Evolutionary conservation across 2,329 filamentous ascomycete genomes (phyloP).

Genomic region (Curvularia verruculosa): DNA sequence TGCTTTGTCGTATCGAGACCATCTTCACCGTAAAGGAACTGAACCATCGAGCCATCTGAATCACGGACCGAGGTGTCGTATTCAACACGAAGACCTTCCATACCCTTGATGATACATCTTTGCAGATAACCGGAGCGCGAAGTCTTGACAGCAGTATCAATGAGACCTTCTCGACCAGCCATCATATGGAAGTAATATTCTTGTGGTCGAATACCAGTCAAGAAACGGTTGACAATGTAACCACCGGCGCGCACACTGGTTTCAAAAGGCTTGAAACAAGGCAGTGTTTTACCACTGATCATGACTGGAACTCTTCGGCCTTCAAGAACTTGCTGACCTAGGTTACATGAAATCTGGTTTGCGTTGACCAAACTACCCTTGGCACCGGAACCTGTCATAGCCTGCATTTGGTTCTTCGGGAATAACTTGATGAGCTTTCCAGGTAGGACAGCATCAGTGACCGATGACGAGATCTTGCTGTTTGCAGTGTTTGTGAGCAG

Average conservation of each 20-base stretch:
- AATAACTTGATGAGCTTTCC: slow-evolving; percentile 86
- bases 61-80: slow-evolving; percentile 96
- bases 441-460: slow-evolving; percentile 82
- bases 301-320: slow-evolving; percentile 93
- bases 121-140: slow-evolving; percentile 96
- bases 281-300: slow-evolving; percentile 95
- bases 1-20: slow-evolving; percentile 94
- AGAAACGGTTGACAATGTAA: slow-evolving; percentile 93
- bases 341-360: slow-evolving; percentile 95
- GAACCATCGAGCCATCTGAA: slow-evolving; percentile 88
- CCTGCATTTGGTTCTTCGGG: slow-evolving; percentile 97
- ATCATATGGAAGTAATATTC: slow-evolving; percentile 99
- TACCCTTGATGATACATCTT: slow-evolving; percentile 96
- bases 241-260: slow-evolving; percentile 88
- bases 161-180: slow-evolving; percentile 96
- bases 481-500: slow-evolving; percentile 78
- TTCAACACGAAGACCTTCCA: slow-evolving; percentile 90
- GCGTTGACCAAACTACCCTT: slow-evolving; percentile 94
- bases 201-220: slow-evolving; percentile 95
- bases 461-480: slow-evolving; percentile 72
- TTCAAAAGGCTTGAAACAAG: slow-evolving; percentile 92
- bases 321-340: slow-evolving; percentile 95
- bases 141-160: slow-evolving; percentile 98
- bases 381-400: slow-evolving; percentile 95
- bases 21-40: slow-evolving; percentile 97